Base-by-base conservation (phyloP, 2,329 filamentous ascomycete genomes). In the Thermoascus crustaceus region DNA sequence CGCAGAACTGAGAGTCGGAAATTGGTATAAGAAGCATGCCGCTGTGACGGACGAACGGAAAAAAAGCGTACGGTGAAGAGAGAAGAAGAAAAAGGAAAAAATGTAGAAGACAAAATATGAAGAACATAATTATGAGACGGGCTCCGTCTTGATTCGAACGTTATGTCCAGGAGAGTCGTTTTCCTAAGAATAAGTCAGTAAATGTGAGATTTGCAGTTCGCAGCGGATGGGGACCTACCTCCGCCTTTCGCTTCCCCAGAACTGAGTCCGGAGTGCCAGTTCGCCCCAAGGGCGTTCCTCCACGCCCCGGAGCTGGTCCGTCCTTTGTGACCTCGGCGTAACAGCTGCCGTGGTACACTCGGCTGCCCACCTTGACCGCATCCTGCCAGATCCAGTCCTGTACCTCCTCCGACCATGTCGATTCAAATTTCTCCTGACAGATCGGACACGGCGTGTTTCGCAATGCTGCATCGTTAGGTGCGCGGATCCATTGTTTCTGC, bases 321-420 rank as follows among this genome's bases (percentile, higher is more conserved):
- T 82, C 79, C 53, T 78, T 81, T 22, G 75, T 82, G 20, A 85
- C 82, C 63, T 95, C 89, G 11, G 78, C 76, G 57, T 89, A 85
- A 57, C 91, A 98, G 36, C 80, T 93, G 7, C 82, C 86, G 60
- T 98, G 91, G 52, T 86, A 96, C 10, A 91, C 82, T 43, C 85
- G 78, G 37, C 73, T 77, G 22, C 83, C 84, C 19, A 93, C 76
- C 45, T 81, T 75, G 33, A 84, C 71, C 1, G 89, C 85, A 59
- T 98, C 89, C 59, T 86, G 81, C 85, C 91, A 96, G 25, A 98
- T 89, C 75, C 88, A 96, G 53, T 98, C 89, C 60, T 96, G 87
- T 11, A 83, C 84, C 43, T 93, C 86, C 49, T 93, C 86, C 5
- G 89, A 79, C 82, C 87, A 96, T 45, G 83, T 82, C 46, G 84